Evolutionary conservation across 1,284 basidiomycete genomes (phyloP).

Genomic region (Fomitopsis betulina): DNA sequence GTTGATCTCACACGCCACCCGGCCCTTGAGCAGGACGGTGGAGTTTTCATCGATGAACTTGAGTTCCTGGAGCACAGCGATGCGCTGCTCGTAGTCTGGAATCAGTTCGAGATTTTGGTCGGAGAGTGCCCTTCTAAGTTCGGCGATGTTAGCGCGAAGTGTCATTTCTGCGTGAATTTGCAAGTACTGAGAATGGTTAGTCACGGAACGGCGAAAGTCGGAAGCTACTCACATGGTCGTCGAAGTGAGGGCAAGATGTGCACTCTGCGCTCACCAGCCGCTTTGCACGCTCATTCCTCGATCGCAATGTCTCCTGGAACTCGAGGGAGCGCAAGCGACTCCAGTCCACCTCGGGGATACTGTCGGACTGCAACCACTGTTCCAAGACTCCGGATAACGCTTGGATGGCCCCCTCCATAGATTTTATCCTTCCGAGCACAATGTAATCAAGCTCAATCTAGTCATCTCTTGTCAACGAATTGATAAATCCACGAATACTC

Average conservation of each 20-base stretch:
- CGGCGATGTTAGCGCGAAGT: conserved; percentile 68
- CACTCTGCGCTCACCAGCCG: conserved; percentile 46
- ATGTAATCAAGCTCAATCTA: conserved; percentile 74
- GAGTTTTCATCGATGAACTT: conserved; percentile 92
- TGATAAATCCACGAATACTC: neutral
- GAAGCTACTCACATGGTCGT: conserved; percentile 52
- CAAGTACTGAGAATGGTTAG: conserved; percentile 56
- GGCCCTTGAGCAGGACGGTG: conserved; percentile 93
- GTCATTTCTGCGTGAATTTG: conserved; percentile 72
- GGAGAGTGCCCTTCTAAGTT: conserved; percentile 78
- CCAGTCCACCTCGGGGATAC: conserved; percentile 83
- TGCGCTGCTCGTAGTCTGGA: conserved; percentile 95
- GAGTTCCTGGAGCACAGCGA: conserved; percentile 87
- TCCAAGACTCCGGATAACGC: conserved; percentile 45
- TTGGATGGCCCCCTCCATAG: conserved; percentile 49
- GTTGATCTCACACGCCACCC: conserved; percentile 99
- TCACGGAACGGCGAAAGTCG: neutral
- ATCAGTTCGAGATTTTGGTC: conserved; percentile 97
- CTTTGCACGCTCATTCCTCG: conserved; percentile 49
- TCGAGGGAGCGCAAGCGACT: conserved; percentile 79
- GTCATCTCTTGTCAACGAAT: conserved; percentile 7
- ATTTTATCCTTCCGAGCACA: conserved; percentile 55
- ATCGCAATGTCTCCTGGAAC: conserved; percentile 81
- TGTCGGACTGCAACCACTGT: conserved; percentile 47
- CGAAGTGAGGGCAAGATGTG: conserved; percentile 59